A percentile compares a stretch with the other conserved stretches of the same genome.
These are phyloP conservation scores for Peniophora sp. DNA, from an alignment of 1,284 basidiomycete species.

Conservation along the genomic window DNA sequence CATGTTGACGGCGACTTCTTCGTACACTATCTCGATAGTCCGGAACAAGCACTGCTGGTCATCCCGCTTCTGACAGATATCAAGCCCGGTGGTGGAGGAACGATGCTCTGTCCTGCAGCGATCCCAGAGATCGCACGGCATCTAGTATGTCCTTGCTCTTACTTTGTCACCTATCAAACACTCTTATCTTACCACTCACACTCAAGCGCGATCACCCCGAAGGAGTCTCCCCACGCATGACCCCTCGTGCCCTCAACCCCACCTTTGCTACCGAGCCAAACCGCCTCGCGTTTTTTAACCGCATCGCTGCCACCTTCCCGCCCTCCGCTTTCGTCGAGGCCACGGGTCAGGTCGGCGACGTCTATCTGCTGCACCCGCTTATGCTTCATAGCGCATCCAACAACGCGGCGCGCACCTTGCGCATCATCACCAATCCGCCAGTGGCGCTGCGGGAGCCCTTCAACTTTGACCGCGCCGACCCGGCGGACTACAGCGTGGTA, in stretches of 20 bases:
- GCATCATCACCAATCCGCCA: slow-evolving; percentile 57
- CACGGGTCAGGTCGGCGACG: slow-evolving; percentile 50
- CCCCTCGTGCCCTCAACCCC: slow-evolving; percentile 37
- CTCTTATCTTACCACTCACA: too few relatives aligned
- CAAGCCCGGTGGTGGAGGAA: slow-evolving; percentile 42
- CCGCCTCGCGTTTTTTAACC: slow-evolving; percentile 36
- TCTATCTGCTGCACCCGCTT: slow-evolving; percentile 55
- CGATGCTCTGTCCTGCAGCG: slow-evolving; percentile 48
- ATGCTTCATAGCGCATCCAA: slow-evolving; percentile 60
- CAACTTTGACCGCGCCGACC: slow-evolving; percentile 37
- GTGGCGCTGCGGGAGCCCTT: slow-evolving; percentile 47
- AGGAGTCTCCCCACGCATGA: slow-evolving; percentile 40
- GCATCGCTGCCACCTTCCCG: slow-evolving; percentile 30
- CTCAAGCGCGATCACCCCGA: slow-evolving; percentile 49
- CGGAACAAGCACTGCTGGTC: slow-evolving; percentile 52
- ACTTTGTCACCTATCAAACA: too few relatives aligned
- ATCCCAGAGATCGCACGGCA: slow-evolving; percentile 43
- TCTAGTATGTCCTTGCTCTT: too few relatives aligned
- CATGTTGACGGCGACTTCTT: slow-evolving; percentile 63
- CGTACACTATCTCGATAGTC: slow-evolving; percentile 54
- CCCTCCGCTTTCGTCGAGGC: slow-evolving; percentile 45
- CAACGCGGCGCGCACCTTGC: slow-evolving; percentile 43
- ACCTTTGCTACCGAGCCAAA: slow-evolving; percentile 28
- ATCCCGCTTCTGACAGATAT: slow-evolving; percentile 54
- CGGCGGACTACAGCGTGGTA: slow-evolving; percentile 41